Percentiles rank a stretch among this genome's conserved stretches.
Conservation (phyloP, 805 yeast species). For the Zygotorulaspora chibaensis region DNA sequence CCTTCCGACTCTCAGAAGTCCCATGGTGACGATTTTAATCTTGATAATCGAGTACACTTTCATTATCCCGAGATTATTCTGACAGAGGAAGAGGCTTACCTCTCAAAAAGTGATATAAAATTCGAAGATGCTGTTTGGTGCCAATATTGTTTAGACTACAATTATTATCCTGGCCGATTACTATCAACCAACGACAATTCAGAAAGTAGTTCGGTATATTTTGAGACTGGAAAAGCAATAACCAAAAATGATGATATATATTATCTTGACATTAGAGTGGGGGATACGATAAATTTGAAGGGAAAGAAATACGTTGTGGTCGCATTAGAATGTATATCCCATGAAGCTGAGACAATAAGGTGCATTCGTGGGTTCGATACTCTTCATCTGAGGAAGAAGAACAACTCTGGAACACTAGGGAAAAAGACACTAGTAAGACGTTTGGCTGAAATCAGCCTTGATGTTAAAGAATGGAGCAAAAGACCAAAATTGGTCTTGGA, state of each 20-base stretch:
- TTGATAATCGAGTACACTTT: background rate
- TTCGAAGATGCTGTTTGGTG: conserved; percentile 50
- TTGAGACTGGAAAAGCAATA: conserved; percentile 20
- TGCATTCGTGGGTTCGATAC: conserved; percentile 62
- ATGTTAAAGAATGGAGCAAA: conserved; percentile 35
- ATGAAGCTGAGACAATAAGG: conserved; percentile 33
- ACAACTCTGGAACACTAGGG: conserved; percentile 18
- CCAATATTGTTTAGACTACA: conserved; percentile 39
- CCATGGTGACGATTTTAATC: background rate
- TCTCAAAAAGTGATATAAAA: conserved; percentile 30
- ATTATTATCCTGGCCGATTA: conserved; percentile 49
- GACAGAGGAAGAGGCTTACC: conserved; percentile 11
- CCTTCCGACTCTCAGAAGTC: no score
- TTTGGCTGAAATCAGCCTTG: conserved; percentile 33
- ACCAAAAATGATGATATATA: conserved; percentile 33
- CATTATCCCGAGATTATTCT: conserved; percentile 3
- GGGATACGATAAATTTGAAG: conserved; percentile 46
- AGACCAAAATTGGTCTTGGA: conserved; percentile 30
- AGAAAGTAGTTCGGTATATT: conserved; percentile 18
- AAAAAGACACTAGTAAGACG: conserved; percentile 22
- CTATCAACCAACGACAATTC: conserved; percentile 20
- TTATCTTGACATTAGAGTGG: conserved; percentile 52
- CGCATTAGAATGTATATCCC: conserved; percentile 39
- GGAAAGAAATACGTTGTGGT: conserved; percentile 41
- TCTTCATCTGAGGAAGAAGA: conserved; percentile 37